Percentiles rank a stretch among this genome's conserved stretches.
Evolutionary conservation across 2,329 filamentous ascomycete genomes (phyloP).

Genomic region (Bipolaris sorokiniana): DNA sequence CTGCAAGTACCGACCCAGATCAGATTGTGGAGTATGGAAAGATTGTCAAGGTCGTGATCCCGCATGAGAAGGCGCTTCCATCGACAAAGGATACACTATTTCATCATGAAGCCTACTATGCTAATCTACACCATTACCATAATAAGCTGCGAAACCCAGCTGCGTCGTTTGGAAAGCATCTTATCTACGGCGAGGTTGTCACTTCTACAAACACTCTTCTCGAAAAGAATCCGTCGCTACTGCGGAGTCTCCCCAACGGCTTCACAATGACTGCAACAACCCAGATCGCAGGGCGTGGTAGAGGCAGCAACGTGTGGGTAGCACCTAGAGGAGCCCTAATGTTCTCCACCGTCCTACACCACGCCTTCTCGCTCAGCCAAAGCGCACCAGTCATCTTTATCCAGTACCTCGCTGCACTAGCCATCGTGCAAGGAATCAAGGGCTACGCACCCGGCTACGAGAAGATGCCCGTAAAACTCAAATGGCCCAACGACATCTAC

Average conservation of each 20-base stretch:
- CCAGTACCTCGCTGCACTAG: conserved; percentile 89
- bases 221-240: conserved; percentile 86
- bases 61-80: conserved; percentile 73
- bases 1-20: conserved; percentile 50
- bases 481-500: conserved; percentile 95
- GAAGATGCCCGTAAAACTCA: conserved; percentile 79
- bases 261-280: conserved; percentile 87
- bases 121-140: conserved; percentile 72
- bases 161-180: conserved; percentile 71
- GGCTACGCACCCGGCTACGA: conserved; percentile 78
- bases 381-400: conserved; percentile 87
- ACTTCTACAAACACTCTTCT: conserved; percentile 93
- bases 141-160: conserved; percentile 61
- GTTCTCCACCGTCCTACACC: conserved; percentile 86
- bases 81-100: conserved; percentile 80
- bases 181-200: conserved; percentile 90
- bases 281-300: conserved; percentile 85
- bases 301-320: conserved; percentile 93
- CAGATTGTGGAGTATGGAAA: conserved; percentile 76
- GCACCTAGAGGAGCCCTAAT: conserved; percentile 85
- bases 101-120: conserved; percentile 80
- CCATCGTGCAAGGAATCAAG: conserved; percentile 82
- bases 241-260: conserved; percentile 79
- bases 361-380: conserved; percentile 73
- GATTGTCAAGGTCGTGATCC: conserved; percentile 73